Evolutionary conservation across 1,284 basidiomycete species (phyloP).

Genomic region (Papiliotrema fonsecae): DNA sequence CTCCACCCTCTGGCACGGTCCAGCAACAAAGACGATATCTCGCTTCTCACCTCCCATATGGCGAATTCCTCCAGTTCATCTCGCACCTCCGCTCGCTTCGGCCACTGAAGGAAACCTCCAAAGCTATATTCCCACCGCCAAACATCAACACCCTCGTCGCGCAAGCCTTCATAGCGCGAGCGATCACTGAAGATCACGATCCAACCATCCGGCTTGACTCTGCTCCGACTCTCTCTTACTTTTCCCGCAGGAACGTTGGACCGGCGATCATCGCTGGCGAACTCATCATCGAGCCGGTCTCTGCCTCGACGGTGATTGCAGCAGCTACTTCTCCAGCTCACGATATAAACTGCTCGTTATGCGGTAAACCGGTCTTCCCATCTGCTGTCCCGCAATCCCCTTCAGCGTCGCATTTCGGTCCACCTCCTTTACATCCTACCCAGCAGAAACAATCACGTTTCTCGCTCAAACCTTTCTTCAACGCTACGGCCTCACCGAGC

Average conservation of each 20-base stretch:
- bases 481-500: slow-evolving; percentile 22
- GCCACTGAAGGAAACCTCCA: slow-evolving; percentile 50
- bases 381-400: slow-evolving; percentile 14
- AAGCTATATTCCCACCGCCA: slow-evolving; percentile 52
- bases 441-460: slow-evolving; percentile 31
- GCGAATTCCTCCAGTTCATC: slow-evolving; percentile 80
- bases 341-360: slow-evolving; percentile 61
- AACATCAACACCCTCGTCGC: slow-evolving; percentile 65
- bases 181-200: slow-evolving; percentile 86
- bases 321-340: slow-evolving; percentile 24
- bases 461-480: slow-evolving; percentile 41
- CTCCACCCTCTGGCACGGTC: slow-evolving; percentile 1
- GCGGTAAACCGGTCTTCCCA: slow-evolving; percentile 54
- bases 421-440: slow-evolving; percentile 25
- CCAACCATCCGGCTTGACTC: slow-evolving; percentile 86
- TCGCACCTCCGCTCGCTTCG: slow-evolving; percentile 72
- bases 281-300: slow-evolving; percentile 80
- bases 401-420: slow-evolving; percentile 24
- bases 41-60: slow-evolving; percentile 69
- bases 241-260: slow-evolving; percentile 79
- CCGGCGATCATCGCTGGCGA: slow-evolving; percentile 82
- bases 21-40: slow-evolving; percentile 51
- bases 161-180: slow-evolving; percentile 76
- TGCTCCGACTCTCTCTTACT: slow-evolving; percentile 91
- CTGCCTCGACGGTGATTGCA: slow-evolving; percentile 21